Evolutionary conservation across 441 rosid species (phyloP).

Genomic region (Syzygium syzygioides): DNA sequence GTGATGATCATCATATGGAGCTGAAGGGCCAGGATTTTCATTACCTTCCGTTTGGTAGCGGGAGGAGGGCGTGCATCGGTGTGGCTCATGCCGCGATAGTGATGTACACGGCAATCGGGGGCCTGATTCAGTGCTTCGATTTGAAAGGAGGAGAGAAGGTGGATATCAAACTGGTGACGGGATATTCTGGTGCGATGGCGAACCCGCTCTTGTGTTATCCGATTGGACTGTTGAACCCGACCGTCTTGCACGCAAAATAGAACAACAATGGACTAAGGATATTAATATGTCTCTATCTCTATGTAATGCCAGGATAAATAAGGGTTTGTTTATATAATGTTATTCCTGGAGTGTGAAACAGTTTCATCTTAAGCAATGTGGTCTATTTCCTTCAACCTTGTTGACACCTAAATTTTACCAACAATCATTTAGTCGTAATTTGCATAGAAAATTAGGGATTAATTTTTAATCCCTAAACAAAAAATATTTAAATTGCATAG

Average conservation of each 20-base stretch:
- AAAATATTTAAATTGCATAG: no score
- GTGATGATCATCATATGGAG: background rate
- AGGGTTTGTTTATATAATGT: background rate
- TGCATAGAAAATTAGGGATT: no score
- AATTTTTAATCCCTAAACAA: no score
- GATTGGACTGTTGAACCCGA: background rate
- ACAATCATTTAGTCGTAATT: no score
- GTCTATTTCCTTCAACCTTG: background rate
- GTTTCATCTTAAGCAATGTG: background rate
- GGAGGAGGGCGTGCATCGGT: background rate
- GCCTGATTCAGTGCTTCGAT: background rate
- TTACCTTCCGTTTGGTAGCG: conserved; percentile 1
- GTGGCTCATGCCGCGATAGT: background rate
- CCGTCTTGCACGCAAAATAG: background rate
- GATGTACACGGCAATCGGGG: background rate
- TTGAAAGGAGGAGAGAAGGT: background rate
- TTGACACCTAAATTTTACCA: no score
- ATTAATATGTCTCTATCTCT: background rate
- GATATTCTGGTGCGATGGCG: background rate
- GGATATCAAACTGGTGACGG: background rate
- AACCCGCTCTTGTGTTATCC: background rate
- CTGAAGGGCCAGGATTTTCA: conserved; percentile 1
- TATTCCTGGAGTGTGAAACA: background rate
- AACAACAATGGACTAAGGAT: background rate
- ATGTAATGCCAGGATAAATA: background rate